Evolutionary conservation across 2,329 filamentous ascomycete species (phyloP).

Genomic region (Dactylellina leptospora): DNA sequence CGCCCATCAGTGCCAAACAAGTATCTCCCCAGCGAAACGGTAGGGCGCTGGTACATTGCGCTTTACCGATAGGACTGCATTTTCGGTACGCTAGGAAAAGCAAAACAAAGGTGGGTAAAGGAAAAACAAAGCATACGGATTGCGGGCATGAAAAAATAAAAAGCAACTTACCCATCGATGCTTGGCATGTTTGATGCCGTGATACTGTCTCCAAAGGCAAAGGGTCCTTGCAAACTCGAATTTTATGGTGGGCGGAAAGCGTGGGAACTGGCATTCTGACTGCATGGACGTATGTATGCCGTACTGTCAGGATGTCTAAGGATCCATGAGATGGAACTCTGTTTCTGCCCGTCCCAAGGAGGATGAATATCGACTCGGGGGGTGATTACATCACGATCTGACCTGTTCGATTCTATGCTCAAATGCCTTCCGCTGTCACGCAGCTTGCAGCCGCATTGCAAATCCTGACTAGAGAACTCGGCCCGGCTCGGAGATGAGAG

Average conservation of each 20-base stretch:
- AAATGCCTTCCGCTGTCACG: too few species aligned
- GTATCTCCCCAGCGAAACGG: conserved; percentile 14
- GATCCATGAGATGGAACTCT: too few species aligned
- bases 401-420: neutral
- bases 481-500: too few species aligned
- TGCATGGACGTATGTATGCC: conserved; percentile 11
- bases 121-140: conserved; percentile 47
- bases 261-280: conserved; percentile 18
- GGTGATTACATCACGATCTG: conserved; percentile 18
- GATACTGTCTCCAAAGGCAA: conserved; percentile 37
- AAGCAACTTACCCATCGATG: conserved; percentile 27
- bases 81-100: conserved; percentile 46
- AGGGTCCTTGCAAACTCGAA: conserved; percentile 26
- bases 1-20: conserved; percentile 18
- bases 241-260: conserved; percentile 4
- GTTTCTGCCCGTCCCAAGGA: too few species aligned
- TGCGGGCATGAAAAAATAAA: conserved; percentile 37
- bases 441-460: too few species aligned
- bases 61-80: conserved; percentile 43
- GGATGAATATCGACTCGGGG: neutral
- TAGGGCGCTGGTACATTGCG: conserved; percentile 20
- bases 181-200: conserved; percentile 52
- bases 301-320: too few species aligned
- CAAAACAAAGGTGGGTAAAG: conserved; percentile 40
- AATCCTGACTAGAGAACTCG: too few species aligned